Conservation (phyloP, 2,329 filamentous ascomycete genomes). For the Chaetomium sp. region DNA sequence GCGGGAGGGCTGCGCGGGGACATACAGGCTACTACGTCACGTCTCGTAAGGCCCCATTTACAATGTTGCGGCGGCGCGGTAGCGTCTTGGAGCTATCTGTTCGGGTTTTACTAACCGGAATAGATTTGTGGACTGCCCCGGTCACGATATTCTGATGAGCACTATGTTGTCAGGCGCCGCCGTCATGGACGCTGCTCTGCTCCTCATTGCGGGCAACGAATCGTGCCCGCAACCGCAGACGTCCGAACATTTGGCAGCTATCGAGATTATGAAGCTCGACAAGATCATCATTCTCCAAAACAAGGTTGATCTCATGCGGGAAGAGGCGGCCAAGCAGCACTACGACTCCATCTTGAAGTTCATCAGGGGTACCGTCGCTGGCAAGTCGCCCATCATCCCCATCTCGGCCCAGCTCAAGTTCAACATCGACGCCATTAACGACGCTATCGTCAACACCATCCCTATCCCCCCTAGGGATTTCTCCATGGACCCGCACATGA, state of each 20-base stretch:
- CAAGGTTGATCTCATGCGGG: slow-evolving; percentile 98
- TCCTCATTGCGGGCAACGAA: slow-evolving; percentile 98
- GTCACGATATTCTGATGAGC: slow-evolving; percentile 99
- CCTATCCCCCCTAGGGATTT: slow-evolving; percentile 92
- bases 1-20: slow-evolving; percentile 85
- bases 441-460: slow-evolving; percentile 93
- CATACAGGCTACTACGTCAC: slow-evolving; percentile 84
- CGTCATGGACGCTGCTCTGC: slow-evolving; percentile 97
- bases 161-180: slow-evolving; percentile 99
- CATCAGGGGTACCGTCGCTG: slow-evolving; percentile 94
- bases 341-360: slow-evolving; percentile 98
- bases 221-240: slow-evolving; percentile 97
- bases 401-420: slow-evolving; percentile 98
- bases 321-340: slow-evolving; percentile 90
- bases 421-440: slow-evolving; percentile 98
- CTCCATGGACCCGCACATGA: slow-evolving; percentile 92
- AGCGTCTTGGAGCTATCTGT: background rate
- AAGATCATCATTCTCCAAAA: slow-evolving; percentile 99
- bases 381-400: slow-evolving; percentile 92
- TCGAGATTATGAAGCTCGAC: slow-evolving; percentile 99
- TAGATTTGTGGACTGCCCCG: slow-evolving; percentile 96
- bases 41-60: slow-evolving; percentile 70
- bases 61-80: background rate
- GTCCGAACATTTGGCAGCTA: slow-evolving; percentile 96
- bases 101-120: slow-evolving; percentile 35